Conservation (phyloP, 257 asterid species). For the Voacanga thouarsii region DNA sequence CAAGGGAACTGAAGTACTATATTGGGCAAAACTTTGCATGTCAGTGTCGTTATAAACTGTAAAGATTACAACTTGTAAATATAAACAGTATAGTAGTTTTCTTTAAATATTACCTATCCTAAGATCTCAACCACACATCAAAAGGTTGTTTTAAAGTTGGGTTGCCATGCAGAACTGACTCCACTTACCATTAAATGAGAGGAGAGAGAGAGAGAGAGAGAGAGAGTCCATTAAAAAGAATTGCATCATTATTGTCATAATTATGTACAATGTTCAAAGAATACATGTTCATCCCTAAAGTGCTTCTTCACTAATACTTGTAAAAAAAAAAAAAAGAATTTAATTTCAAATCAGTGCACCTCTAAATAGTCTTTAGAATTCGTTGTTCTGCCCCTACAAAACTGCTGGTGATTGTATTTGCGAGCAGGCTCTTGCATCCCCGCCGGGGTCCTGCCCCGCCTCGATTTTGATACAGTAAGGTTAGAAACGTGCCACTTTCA, state of each 20-base stretch:
- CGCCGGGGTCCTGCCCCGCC: conserved; percentile 19
- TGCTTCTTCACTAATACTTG: not conserved
- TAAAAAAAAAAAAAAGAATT: conserved; percentile 3
- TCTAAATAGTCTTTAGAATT: not conserved
- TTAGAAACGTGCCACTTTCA: conserved; percentile 37
- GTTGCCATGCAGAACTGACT: too few relatives aligned
- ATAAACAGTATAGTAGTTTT: too few relatives aligned
- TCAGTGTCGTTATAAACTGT: too few relatives aligned
- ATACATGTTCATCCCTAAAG: not conserved
- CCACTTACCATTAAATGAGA: too few relatives aligned
- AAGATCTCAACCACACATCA: too few relatives aligned
- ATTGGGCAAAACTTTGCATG: too few relatives aligned
- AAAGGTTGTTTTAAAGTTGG: too few relatives aligned
- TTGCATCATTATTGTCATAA: conserved; percentile 9
- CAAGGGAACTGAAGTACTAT: too few relatives aligned
- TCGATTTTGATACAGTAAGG: conserved; percentile 23
- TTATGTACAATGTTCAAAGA: conserved; percentile 17
- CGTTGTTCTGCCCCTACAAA: conserved; percentile 22
- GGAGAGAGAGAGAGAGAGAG: not conserved
- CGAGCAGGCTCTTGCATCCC: conserved; percentile 16
- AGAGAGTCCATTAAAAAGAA: not conserved
- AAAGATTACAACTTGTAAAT: too few relatives aligned
- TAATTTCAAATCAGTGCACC: not conserved
- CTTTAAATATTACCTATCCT: too few relatives aligned
- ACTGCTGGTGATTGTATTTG: conserved; percentile 19